Evolutionary conservation across 495 filamentous ascomycete species (phyloP).

Genomic region (Gamarada debralockiae): DNA sequence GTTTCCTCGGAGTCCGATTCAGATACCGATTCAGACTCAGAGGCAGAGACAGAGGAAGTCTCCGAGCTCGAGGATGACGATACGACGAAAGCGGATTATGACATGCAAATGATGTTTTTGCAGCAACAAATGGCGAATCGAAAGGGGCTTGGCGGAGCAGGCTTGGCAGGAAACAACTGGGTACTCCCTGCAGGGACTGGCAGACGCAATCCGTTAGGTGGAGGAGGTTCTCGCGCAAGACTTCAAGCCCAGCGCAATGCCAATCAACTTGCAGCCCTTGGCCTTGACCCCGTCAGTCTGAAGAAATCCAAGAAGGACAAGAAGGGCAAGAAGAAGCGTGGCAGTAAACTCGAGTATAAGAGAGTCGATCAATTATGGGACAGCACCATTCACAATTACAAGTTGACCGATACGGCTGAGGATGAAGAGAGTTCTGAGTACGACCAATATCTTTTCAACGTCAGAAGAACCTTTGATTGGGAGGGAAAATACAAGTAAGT

Average conservation of each 20-base stretch:
- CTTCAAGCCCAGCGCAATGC: slow-evolving; percentile 14
- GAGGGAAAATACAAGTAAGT: slow-evolving; percentile 70
- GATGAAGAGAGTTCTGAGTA: slow-evolving; percentile 70
- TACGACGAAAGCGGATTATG: not conserved
- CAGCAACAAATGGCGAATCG: slow-evolving; percentile 19
- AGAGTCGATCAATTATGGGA: slow-evolving; percentile 85
- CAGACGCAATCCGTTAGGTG: slow-evolving; percentile 11
- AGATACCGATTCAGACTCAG: slow-evolving; percentile 34
- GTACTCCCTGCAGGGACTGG: not conserved
- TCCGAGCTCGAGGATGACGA: slow-evolving; percentile 15
- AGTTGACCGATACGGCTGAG: slow-evolving; percentile 75
- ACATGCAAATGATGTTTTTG: slow-evolving; percentile 3
- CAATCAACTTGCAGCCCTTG: slow-evolving; percentile 16
- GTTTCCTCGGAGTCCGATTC: slow-evolving; percentile 19
- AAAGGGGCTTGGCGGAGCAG: not conserved
- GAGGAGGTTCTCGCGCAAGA: slow-evolving; percentile 11
- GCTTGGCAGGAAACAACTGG: not conserved
- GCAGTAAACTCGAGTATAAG: slow-evolving; percentile 73
- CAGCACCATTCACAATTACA: slow-evolving; percentile 75
- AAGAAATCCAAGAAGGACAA: slow-evolving; percentile 27
- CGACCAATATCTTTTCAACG: slow-evolving; percentile 82
- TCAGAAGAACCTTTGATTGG: slow-evolving; percentile 82
- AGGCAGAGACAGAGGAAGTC: slow-evolving; percentile 24
- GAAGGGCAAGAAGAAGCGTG: slow-evolving; percentile 41
- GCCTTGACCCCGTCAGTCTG: slow-evolving; percentile 22